Conservation (phyloP, 1,284 basidiomycete species). For the Naganishia cerealis region DNA sequence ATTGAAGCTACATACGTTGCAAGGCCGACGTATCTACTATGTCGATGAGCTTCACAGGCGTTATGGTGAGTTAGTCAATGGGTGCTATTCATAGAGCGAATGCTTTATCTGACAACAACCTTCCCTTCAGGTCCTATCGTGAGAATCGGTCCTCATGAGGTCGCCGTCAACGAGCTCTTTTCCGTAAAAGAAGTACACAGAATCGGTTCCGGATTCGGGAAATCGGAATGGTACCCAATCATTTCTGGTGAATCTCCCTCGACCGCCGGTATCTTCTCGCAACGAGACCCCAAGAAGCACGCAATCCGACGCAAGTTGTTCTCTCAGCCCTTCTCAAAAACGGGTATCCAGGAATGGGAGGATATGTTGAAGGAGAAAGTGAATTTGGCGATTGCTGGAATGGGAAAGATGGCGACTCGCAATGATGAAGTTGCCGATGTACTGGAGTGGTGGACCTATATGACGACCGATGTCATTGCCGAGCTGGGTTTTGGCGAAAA, state of each 20-base stretch:
- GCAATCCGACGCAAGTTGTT: conserved; percentile 12
- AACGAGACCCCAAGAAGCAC: conserved; percentile 8
- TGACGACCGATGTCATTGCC: conserved; percentile 27
- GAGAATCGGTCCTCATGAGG: conserved; percentile 5
- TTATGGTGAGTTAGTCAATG: conserved; percentile 7
- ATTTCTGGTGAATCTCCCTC: conserved; percentile 6
- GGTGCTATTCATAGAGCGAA: neutral
- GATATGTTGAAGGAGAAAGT: conserved; percentile 23
- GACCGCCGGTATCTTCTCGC: conserved; percentile 12
- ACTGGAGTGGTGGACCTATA: conserved; percentile 23
- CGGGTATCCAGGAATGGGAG: conserved; percentile 22
- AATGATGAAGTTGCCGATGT: conserved; percentile 9
- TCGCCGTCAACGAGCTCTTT: conserved; percentile 20
- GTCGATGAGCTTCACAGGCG: conserved; percentile 19
- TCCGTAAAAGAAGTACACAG: conserved; percentile 20
- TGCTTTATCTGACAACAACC: neutral
- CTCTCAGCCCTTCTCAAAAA: conserved; percentile 20
- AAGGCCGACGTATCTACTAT: conserved; percentile 9
- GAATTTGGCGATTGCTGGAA: conserved; percentile 1
- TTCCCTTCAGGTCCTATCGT: conserved; percentile 2
- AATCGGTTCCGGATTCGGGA: conserved; percentile 18
- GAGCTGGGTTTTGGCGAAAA: conserved; percentile 16
- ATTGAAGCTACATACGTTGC: conserved; percentile 14
- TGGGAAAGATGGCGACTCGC: conserved; percentile 3
- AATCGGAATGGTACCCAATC: conserved; percentile 20